Base-by-base conservation (phyloP, 306 rosid species). In the Phaseolus lunatus region DNA sequence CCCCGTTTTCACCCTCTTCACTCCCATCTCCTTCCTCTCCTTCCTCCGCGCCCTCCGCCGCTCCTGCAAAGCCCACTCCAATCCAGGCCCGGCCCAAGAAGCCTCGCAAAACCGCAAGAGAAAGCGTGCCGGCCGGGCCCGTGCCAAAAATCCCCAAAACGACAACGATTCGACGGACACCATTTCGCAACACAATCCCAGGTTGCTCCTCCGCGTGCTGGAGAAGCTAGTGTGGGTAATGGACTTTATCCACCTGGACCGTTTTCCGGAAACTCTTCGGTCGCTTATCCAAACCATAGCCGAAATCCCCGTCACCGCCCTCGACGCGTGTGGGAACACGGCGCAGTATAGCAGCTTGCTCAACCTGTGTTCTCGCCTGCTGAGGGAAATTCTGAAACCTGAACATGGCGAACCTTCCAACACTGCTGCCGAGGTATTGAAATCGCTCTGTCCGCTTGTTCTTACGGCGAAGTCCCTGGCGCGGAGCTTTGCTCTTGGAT, bases 11-110 rank as follows among this genome's bases (percentile, higher is more conserved):
- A 89, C 97, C 41, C 89, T 94, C 57, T 94, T 94, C 83, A 85
- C 91, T 47, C 98, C 96, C 7, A 81, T 94, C 81, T 87, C 89
- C 0, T 90, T 92, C 50, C 92, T 92, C 80, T 92, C 98, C 52
- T 89, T 94, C 80, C 96, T 94, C 78, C 92, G 91, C 58, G 90
- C 96, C 19, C 74, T 94, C 49, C 96, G 96, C 29, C 91, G 93
- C 27, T 81, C 83, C 45, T 83, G 89, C 78, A 94, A 92, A 86
- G 82, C 48, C 61, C 81, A 79, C 2, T 58, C 85, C 41, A 6
- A 13, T 0, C 53, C n/a, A 13, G 24, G 50, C 41, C 47, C 57
- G 2, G 52, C 47, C 13, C 77, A 44, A 3, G 24, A 52, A 14
- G 9, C 67, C 54, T 71, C 86, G 9, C 81, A 29, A 3, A 22